Base-by-base conservation (phyloP, 192 early-diverging fungal species). In the Linnemannia hyalina region DNA sequence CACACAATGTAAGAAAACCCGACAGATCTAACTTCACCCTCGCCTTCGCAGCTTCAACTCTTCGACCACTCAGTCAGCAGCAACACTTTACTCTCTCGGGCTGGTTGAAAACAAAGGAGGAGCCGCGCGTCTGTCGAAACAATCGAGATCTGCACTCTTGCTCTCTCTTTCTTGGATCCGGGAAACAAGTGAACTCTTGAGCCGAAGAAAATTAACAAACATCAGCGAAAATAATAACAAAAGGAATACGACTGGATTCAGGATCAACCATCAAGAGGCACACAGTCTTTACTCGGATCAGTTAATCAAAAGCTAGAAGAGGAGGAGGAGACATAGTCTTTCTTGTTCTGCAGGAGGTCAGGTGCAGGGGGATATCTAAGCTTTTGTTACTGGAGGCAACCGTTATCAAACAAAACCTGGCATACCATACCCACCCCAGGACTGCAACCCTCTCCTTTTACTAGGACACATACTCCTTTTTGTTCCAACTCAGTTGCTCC, bases 1-100 rank as follows among this genome's bases (percentile, higher is more conserved):
- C 29, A 65, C 60, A 65, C 60, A 65, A 65, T 65, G 60, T 65
- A 65, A 65, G 60, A 65, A 65, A 65, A 52, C 32, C 5, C 60
- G 60, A 65, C 60, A 32, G 60, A 65, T 65, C 60, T 65, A 32
- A 57, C 29, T 10, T 26, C 57, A 65, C 60, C 13, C n/a, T 29
- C 29, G 32, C 60, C 29, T 26, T 60, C 29, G 11, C 26, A 29
- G 2, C 26, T 13, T 29, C 29, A 9, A 15, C 26, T 7, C 29
- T 32, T 32, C 26, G 29, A 22, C 49, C 49, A 52, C 49, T 52
- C 18, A 5, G 49, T 52, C 49, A 22, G 18, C 49, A 52, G 29
- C 60, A 32, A 7, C 60, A 65, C 26, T 65, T 6, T 15, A 65
- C 26, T 65, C 29, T 32, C 11, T 65, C 55, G 7, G 55, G n/a